phyloP scores from a whole-genome alignment of 2,329 filamentous ascomycete species.

The Teratosphaeria destructans region DNA sequence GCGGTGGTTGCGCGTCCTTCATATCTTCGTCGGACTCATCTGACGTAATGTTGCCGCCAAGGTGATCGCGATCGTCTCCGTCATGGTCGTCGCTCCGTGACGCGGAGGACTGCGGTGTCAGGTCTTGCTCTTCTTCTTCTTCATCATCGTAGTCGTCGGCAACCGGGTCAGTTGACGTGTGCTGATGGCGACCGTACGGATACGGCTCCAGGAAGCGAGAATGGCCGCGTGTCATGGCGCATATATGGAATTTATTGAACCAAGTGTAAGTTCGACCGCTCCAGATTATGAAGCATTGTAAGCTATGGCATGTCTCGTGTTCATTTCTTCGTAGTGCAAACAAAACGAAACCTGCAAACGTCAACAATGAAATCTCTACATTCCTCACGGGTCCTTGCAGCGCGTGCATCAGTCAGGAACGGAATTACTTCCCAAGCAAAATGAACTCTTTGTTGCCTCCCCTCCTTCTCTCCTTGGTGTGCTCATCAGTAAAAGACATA shows the following conservation, averaged over 20 bases:
- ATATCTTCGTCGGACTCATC: neutral
- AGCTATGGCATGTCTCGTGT: neutral
- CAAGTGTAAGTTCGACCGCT: neutral
- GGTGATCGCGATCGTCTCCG: neutral
- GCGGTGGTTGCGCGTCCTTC: neutral
- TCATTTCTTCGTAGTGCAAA: neutral
- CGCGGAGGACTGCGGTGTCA: neutral
- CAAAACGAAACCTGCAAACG: neutral
- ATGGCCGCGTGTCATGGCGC: neutral
- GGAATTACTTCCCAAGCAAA: neutral
- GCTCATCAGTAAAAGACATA: conserved; percentile 15
- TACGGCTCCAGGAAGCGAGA: neutral
- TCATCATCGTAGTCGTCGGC: neutral
- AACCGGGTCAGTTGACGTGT: neutral
- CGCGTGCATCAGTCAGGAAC: neutral
- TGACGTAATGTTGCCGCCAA: neutral
- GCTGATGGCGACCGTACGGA: neutral
- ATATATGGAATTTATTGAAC: neutral
- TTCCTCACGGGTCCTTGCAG: neutral
- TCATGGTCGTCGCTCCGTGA: neutral
- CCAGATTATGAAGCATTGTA: neutral
- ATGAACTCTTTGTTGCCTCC: neutral
- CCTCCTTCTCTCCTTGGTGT: conserved; percentile 7
- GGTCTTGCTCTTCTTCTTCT: neutral
- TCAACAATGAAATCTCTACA: neutral